Evolutionary conservation across 306 rosid species (phyloP).

Genomic region (Cucurbita ficifolia): DNA sequence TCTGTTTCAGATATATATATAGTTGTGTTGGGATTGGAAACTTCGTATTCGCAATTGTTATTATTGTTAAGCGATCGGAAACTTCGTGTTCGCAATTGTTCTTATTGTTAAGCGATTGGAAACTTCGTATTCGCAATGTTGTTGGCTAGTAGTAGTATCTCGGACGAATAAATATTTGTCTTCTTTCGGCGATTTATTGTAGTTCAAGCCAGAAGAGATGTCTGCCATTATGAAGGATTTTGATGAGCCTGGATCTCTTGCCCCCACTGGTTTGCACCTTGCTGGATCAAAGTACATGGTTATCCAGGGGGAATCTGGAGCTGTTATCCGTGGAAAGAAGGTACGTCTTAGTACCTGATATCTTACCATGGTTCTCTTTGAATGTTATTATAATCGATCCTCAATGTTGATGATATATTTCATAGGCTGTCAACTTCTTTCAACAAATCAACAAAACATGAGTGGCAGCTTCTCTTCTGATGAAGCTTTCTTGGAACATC

Average conservation of each 20-base stretch:
- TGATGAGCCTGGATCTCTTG: slow-evolving; percentile 38
- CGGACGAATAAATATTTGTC: neutral
- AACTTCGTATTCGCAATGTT: neutral
- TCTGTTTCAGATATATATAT: neutral
- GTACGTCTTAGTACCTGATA: slow-evolving; percentile 2
- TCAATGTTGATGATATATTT: neutral
- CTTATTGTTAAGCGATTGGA: too few relatives aligned
- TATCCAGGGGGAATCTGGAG: slow-evolving; percentile 45
- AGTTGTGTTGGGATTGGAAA: neutral
- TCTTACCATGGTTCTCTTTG: neutral
- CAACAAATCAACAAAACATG: neutral
- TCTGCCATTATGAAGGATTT: slow-evolving; percentile 31
- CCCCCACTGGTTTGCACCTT: slow-evolving; percentile 39
- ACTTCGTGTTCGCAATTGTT: neutral
- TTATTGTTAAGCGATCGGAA: neutral
- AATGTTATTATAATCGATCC: neutral
- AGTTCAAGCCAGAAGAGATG: slow-evolving; percentile 35
- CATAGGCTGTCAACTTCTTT: neutral
- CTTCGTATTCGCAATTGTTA: neutral
- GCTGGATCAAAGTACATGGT: slow-evolving; percentile 52
- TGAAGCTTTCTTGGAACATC: neutral
- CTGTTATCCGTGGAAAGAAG: slow-evolving; percentile 50
- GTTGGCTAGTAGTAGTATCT: neutral
- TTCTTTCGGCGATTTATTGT: neutral
- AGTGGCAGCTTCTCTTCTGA: neutral